A percentile compares a stretch with the other conserved stretches of the same genome.
Evolutionary conservation across 2,329 filamentous ascomycete species (phyloP).

Genomic region (Fusarium setosum): DNA sequence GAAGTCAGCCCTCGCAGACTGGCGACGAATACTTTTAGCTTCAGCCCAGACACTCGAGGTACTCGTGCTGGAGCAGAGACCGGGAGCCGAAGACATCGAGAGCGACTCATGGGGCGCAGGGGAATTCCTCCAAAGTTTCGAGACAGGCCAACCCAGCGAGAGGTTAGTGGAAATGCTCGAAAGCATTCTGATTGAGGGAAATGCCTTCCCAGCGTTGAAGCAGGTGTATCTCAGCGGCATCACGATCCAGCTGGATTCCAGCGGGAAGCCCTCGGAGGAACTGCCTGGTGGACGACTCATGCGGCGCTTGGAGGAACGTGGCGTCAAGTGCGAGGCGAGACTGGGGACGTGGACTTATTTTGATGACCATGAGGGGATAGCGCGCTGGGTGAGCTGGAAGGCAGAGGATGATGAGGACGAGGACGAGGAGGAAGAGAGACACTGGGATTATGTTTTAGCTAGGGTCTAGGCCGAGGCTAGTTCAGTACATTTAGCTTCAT

Average conservation of each 20-base stretch:
- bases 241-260: fast-evolving
- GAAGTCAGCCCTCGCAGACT: background rate
- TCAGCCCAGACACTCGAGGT: background rate
- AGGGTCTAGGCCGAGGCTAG: too few species aligned
- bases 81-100: too few species aligned
- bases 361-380: background rate
- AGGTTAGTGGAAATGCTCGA: background rate
- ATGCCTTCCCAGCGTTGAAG: background rate
- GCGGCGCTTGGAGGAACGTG: background rate
- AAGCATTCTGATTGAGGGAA: background rate
- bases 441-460: too few species aligned
- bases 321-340: conserved; percentile 20
- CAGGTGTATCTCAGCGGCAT: conserved; percentile 22
- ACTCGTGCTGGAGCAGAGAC: background rate
- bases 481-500: too few species aligned
- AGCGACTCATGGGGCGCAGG: background rate
- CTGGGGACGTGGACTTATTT: conserved; percentile 11
- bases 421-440: too few species aligned
- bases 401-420: too few species aligned
- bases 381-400: background rate
- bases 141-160: too few species aligned
- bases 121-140: too few species aligned
- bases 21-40: background rate
- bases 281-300: background rate
- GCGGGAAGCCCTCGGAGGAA: background rate